Evolutionary conservation across 1,284 basidiomycete genomes (phyloP), one percentile per base, ranked within the genome.

Genomic region (Afroboletus lepidellus): DNA sequence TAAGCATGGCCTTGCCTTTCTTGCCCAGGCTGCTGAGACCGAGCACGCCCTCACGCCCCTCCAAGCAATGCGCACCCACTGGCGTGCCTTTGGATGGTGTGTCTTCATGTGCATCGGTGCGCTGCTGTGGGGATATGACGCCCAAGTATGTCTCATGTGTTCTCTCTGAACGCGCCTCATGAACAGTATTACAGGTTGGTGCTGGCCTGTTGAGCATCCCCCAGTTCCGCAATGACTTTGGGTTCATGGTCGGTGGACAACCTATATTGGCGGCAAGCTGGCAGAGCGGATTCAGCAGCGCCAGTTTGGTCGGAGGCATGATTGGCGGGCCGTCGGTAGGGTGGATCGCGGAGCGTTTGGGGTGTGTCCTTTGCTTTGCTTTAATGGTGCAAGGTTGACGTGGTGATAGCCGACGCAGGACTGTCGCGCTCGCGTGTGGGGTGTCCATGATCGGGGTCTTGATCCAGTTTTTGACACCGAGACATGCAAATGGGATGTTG

Each of bases 241-340:
- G 67, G 9, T 58, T 59, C 43, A 0, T 53, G 2, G 37, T 11
- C 11, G 24, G 42, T 3, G 50, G 51, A 0, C 32, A 53, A 11
- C 44, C 54, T 2, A 33, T 66, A 21, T 56, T 66, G n/a, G 46
- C 61, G 16, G 64, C 64, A 0, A 61, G 55, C 27, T 66, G 64
- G 67, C 67, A 69, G 37, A 66, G 63, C 9, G 63, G 64, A 1
- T 66, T 66, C 47, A 68, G 63, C 29, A 59, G 62, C 11, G 53
- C 57, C n/a, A n/a, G n/a, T n/a, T n/a, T n/a, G 0, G 58, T 66
- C 23, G 62, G 63, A 6, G 61, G 59, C 11, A 66, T 66, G 62
- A 57, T 58, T 51, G 67, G 64, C 1, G 55, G 64, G 18, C 57
- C 63, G 21, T 59, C 53, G 9, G 42, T 66, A 27, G 67, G 64